These are phyloP conservation scores for Limonium bicolor DNA, from an alignment of 148 eudicot species.

Conservation along the genomic window DNA sequence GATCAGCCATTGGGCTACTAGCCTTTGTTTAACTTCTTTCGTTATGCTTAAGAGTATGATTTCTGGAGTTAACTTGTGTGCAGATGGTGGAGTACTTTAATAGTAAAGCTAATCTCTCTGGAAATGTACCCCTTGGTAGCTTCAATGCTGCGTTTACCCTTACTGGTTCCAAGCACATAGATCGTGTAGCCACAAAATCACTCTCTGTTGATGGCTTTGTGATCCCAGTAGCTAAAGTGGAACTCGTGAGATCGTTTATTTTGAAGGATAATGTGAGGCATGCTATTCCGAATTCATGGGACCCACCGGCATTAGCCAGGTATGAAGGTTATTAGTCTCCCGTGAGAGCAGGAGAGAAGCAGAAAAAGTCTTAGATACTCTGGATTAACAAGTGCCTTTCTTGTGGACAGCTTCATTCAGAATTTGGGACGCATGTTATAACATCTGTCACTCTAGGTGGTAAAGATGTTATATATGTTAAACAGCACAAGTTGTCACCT, in stretches of 20 bases:
- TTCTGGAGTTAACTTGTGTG: too few species aligned
- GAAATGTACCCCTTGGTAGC: constrained; percentile 61
- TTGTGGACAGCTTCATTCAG: constrained; percentile 53
- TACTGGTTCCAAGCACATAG: constrained; percentile 66
- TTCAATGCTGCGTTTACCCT: constrained; percentile 86
- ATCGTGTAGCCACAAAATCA: constrained; percentile 62
- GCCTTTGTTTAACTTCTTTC: too few species aligned
- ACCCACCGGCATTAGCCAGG: constrained; percentile 84
- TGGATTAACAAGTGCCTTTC: background rate
- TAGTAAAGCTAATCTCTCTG: constrained; percentile 51
- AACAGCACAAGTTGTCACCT: constrained; percentile 74
- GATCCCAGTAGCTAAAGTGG: constrained; percentile 59
- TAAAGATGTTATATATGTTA: constrained; percentile 74
- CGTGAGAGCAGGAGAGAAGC: background rate
- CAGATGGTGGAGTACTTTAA: constrained; percentile 89
- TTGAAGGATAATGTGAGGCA: constrained; percentile 49
- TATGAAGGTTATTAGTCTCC: constrained; percentile 11
- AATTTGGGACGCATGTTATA: constrained; percentile 85
- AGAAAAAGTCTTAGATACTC: too few species aligned
- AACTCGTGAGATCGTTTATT: constrained; percentile 26
- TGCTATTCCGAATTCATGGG: constrained; percentile 75
- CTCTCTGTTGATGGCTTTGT: constrained; percentile 55
- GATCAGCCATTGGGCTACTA: too few species aligned
- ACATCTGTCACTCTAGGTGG: constrained; percentile 88
- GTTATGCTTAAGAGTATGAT: too few species aligned